A percentile compares a stretch with the other conserved stretches of the same genome.
Conservation (phyloP, 257 asterid species). For the Jacaranda mimosifolia region DNA sequence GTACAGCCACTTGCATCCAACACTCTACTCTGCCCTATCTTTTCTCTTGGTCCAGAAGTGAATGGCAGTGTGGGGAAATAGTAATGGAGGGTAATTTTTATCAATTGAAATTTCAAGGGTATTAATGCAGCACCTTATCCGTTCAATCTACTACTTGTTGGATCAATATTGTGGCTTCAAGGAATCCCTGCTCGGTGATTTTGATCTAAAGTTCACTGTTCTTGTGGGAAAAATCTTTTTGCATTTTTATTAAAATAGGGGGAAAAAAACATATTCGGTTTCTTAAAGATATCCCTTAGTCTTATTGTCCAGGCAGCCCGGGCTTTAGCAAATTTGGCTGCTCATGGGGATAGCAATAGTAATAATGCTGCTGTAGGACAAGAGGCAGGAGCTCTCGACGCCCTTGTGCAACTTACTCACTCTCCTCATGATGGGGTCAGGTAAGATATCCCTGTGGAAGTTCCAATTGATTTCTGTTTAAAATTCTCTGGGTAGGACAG, state of each 20-base stretch:
- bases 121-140: no score
- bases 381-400: constrained; percentile 87
- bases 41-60: no score
- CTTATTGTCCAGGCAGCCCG: constrained; percentile 77
- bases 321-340: constrained; percentile 88
- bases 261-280: constrained; percentile 1
- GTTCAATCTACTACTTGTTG: no score
- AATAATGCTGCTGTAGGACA: constrained; percentile 85
- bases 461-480: constrained; percentile 10
- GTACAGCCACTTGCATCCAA: no score
- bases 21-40: no score
- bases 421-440: constrained; percentile 86
- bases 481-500: neutral
- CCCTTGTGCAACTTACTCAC: constrained; percentile 82
- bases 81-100: no score
- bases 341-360: constrained; percentile 86
- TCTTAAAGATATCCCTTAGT: constrained; percentile 9
- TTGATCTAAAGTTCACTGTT: no score
- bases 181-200: no score
- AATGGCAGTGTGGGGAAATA: no score
- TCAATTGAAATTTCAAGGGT: no score
- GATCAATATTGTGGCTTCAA: no score
- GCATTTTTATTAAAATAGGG: neutral
- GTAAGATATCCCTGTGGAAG: constrained; percentile 41
- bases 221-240: neutral